These are phyloP conservation scores for Ilex asprella DNA, from an alignment of 257 asterid genomes.

Conservation along the genomic window DNA sequence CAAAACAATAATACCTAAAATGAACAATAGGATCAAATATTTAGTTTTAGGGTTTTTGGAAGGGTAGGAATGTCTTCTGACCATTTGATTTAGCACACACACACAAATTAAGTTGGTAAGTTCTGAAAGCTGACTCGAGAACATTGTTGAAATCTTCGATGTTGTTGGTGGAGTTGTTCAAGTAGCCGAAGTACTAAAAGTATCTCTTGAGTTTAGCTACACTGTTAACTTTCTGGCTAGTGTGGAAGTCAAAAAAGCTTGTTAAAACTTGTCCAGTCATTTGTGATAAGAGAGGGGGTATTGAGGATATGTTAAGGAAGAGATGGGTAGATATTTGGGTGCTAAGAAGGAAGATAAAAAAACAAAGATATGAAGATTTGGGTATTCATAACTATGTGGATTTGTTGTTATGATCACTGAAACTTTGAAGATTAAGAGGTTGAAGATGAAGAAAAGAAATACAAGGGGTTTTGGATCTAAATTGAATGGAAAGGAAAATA, in stretches of 20 bases:
- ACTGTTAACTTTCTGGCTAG: slow-evolving; percentile 42
- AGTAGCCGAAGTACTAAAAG: slow-evolving; percentile 62
- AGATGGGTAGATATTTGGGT: slow-evolving; percentile 42
- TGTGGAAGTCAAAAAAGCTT: slow-evolving; percentile 38
- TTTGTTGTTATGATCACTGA: too few relatives aligned
- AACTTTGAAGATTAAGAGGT: too few relatives aligned
- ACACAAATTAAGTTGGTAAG: slow-evolving; percentile 34
- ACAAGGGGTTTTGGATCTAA: too few relatives aligned
- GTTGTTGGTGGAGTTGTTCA: slow-evolving; percentile 23
- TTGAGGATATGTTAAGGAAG: slow-evolving; percentile 49
- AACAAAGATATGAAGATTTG: neutral
- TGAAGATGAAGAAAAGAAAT: too few relatives aligned
- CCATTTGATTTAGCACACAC: too few relatives aligned
- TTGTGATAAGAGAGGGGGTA: slow-evolving; percentile 34
- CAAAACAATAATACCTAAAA: too few relatives aligned
- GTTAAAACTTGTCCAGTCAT: slow-evolving; percentile 53
- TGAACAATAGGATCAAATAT: too few relatives aligned
- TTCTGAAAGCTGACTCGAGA: slow-evolving; percentile 47
- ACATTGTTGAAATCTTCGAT: slow-evolving; percentile 57
- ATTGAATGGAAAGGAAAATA: too few relatives aligned
- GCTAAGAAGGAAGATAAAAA: slow-evolving; percentile 12
- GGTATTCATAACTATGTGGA: slow-evolving; percentile 21
- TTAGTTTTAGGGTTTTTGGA: too few relatives aligned
- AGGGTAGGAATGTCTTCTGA: too few relatives aligned
- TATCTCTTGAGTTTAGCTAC: slow-evolving; percentile 48